A percentile compares a stretch with the other conserved stretches of the same genome.
Evolutionary conservation across 352 stramenopile genomes (phyloP).

Genomic region (Elongisporangium undulatum): DNA sequence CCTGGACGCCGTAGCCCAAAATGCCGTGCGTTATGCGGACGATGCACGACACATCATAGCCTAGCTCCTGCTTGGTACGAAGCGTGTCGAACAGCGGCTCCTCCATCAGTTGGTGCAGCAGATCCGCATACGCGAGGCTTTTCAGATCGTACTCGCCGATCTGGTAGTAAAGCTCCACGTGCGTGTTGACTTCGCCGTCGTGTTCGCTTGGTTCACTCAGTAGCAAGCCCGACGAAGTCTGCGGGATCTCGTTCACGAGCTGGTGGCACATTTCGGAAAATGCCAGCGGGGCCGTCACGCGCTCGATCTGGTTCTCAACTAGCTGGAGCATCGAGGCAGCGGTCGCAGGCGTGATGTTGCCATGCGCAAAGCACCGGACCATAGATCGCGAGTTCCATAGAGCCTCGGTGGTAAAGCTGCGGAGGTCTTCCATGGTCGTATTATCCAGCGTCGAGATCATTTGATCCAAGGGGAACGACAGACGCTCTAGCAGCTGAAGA

Average conservation of each 20-base stretch:
- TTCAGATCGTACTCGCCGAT: constrained; percentile 64
- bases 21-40: constrained; percentile 79
- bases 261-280: constrained; percentile 30
- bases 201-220: constrained; percentile 67
- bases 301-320: constrained; percentile 40
- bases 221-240: constrained; percentile 34
- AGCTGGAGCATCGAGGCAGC: constrained; percentile 29
- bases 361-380: constrained; percentile 64
- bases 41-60: constrained; percentile 88
- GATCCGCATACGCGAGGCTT: constrained; percentile 64
- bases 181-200: constrained; percentile 73
- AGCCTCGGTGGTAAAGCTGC: constrained; percentile 25
- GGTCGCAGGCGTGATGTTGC: constrained; percentile 44
- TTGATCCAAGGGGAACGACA: constrained; percentile 37
- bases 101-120: constrained; percentile 88
- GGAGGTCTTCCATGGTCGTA: constrained; percentile 30
- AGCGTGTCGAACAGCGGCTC: constrained; percentile 87
- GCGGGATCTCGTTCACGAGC: constrained; percentile 53
- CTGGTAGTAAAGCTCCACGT: constrained; percentile 87
- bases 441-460: constrained; percentile 42
- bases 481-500: constrained; percentile 52
- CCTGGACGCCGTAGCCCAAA: constrained; percentile 77
- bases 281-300: constrained; percentile 21
- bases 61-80: constrained; percentile 86
- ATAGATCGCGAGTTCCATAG: constrained; percentile 50